Evolutionary conservation across 441 rosid species (phyloP), one percentile per base, ranked within the genome.

Genomic region (Isatis lusitanica): DNA sequence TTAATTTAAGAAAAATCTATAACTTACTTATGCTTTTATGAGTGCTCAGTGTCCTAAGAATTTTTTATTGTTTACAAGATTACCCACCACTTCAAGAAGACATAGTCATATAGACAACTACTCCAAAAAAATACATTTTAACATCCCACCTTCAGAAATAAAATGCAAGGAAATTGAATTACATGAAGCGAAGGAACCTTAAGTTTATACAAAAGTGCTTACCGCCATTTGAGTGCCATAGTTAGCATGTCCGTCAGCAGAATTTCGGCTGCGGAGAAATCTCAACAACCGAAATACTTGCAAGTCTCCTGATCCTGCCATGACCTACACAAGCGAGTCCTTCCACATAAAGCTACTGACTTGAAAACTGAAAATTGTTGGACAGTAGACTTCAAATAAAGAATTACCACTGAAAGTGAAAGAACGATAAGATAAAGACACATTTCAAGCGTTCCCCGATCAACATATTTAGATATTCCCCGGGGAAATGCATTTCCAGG

Each of bases 301-400:
- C 66, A 95, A 85, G 86, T 93, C 89, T 77, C 99, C 98, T 59
- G 98, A 91, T 69, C 98, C 99, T 75, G 98, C 98, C 99, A 95
- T 95, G 73, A 93, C 90, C 99, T 95, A 77, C 74, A 65, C 77
- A 50, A 79, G 43, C 35, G 40, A 36, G 44, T 8, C 63, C 31
- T 62, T 63, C n/a, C 15, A 67, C 42, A 42, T 67, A 46, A 70
- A 38, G 58, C 66, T 18, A 47, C 70, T 13, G 44, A 61, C 35
- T 31, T 36, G 68, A 70, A 16, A 66, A 58, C 1, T 30, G 69
- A 43, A 66, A 65, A 9, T 6, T 39, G 24, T 16, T 18, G 33
- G 70, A 66, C 61, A 50, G 4, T 42, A 71, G 28, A 43, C 15
- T 61, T 61, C 16, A 15, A 58, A 65, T 38, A 62, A 76, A 75